Evolutionary conservation across 2,329 filamentous ascomycete species (phyloP).

Genomic region (Talaromyces sp.): DNA sequence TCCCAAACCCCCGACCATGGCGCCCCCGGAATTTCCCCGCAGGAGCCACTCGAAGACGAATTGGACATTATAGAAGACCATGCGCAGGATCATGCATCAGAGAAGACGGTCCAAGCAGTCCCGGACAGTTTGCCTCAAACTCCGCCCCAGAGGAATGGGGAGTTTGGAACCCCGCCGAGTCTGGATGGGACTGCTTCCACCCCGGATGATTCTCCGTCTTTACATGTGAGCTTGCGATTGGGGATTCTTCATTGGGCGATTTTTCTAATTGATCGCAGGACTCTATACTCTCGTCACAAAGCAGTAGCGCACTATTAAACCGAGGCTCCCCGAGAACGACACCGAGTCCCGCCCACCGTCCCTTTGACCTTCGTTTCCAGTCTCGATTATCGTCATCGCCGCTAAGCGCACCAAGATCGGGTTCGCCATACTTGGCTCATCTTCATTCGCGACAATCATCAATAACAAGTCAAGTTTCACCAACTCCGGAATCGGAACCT

Average conservation of each 20-base stretch:
- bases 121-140: slow-evolving; percentile 23
- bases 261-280: slow-evolving; percentile 45
- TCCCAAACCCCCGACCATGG: slow-evolving; percentile 32
- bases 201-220: slow-evolving; percentile 81
- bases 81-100: slow-evolving; percentile 26
- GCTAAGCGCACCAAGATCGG: slow-evolving; percentile 64
- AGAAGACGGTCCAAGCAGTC: slow-evolving; percentile 18
- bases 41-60: slow-evolving; percentile 25
- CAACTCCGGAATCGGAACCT: slow-evolving; percentile 63
- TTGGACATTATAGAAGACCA: slow-evolving; percentile 30
- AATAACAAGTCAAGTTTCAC: slow-evolving; percentile 68
- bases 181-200: slow-evolving; percentile 72
- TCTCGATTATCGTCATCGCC: slow-evolving; percentile 74
- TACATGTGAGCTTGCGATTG: slow-evolving; percentile 64
- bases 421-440: slow-evolving; percentile 77
- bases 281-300: slow-evolving; percentile 63
- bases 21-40: slow-evolving; percentile 22
- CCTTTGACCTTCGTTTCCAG: slow-evolving; percentile 93
- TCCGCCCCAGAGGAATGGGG: slow-evolving; percentile 25
- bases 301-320: slow-evolving; percentile 72
- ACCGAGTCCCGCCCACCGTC: slow-evolving; percentile 80
- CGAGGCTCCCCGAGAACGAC: slow-evolving; percentile 70
- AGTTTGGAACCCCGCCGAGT: slow-evolving; percentile 37
- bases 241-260: slow-evolving; percentile 55
- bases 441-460: slow-evolving; percentile 81